These are phyloP conservation scores for Physaria fendleri DNA, from an alignment of 345 rosid genomes.

Conservation along the genomic window DNA sequence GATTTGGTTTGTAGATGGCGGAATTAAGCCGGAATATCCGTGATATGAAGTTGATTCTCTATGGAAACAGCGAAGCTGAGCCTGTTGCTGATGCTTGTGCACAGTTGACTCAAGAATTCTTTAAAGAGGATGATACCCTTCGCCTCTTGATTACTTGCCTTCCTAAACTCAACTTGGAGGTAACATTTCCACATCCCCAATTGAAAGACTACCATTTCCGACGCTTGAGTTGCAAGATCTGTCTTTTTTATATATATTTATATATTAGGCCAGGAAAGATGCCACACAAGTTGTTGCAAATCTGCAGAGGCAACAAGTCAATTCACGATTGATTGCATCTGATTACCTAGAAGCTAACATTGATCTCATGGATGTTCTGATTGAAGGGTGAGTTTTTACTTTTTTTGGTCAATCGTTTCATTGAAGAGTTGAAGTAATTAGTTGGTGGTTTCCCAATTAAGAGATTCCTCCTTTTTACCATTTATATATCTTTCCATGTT, in stretches of 20 bases:
- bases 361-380: conserved; percentile 75
- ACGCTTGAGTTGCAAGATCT: neutral
- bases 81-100: conserved; percentile 92
- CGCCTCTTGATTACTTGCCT: conserved; percentile 68
- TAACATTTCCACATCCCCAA: neutral
- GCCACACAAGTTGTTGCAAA: conserved; percentile 98
- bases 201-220: neutral
- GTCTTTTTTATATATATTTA: conserved; percentile 9
- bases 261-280: conserved; percentile 77
- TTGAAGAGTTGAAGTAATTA: neutral
- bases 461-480: neutral
- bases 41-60: conserved; percentile 84
- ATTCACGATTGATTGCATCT: conserved; percentile 84
- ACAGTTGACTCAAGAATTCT: conserved; percentile 87
- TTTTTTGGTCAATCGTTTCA: neutral
- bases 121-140: conserved; percentile 75
- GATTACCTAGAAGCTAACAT: conserved; percentile 80
- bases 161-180: conserved; percentile 90
- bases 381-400: conserved; percentile 55
- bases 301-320: conserved; percentile 92
- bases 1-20: conserved; percentile 49
- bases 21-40: conserved; percentile 68
- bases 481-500: conserved; percentile 15
- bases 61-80: conserved; percentile 94
- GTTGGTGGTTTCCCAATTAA: neutral